Evolutionary conservation across 2,329 filamentous ascomycete genomes (phyloP).

Genomic region (Capronia coronata): DNA sequence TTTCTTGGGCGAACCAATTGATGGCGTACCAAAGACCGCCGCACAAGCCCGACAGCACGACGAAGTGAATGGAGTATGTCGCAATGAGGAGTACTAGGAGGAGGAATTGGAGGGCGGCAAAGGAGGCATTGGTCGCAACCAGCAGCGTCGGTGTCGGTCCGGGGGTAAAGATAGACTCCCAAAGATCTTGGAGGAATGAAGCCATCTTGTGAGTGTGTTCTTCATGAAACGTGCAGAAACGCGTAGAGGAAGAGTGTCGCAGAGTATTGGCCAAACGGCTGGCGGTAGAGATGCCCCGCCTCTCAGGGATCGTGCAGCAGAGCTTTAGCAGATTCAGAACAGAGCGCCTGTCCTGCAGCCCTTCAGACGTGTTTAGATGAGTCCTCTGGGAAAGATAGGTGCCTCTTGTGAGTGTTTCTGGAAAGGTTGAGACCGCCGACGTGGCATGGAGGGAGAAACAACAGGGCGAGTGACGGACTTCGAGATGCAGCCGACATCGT

Average conservation of each 20-base stretch:
- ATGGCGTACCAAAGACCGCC: slow-evolving; percentile 85
- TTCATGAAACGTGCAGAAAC: background rate
- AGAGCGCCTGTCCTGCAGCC: background rate
- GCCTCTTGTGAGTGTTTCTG: slow-evolving; percentile 10
- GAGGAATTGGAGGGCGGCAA: slow-evolving; percentile 74
- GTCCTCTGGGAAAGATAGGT: slow-evolving; percentile 10
- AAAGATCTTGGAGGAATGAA: slow-evolving; percentile 66
- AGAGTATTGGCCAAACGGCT: background rate
- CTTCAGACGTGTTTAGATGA: slow-evolving; percentile 4
- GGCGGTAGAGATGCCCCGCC: slow-evolving; percentile 9
- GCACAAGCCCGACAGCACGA: slow-evolving; percentile 70
- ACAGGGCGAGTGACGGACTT: background rate
- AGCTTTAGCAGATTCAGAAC: slow-evolving; percentile 10
- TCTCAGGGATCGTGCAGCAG: slow-evolving; percentile 3
- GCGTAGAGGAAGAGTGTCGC: background rate
- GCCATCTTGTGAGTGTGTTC: slow-evolving; percentile 33
- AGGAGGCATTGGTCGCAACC: slow-evolving; percentile 81
- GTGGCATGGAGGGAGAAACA: slow-evolving; percentile 12
- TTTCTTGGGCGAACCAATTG: slow-evolving; percentile 87
- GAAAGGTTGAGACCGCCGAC: slow-evolving; percentile 4
- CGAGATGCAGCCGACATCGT: slow-evolving; percentile 1
- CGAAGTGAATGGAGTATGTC: slow-evolving; percentile 84
- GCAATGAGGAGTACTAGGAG: slow-evolving; percentile 68
- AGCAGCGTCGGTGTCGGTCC: slow-evolving; percentile 84
- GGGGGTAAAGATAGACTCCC: slow-evolving; percentile 88